phyloP scores from a whole-genome alignment of 345 rosid species.

The Psidium friedrichsthalianum region DNA sequence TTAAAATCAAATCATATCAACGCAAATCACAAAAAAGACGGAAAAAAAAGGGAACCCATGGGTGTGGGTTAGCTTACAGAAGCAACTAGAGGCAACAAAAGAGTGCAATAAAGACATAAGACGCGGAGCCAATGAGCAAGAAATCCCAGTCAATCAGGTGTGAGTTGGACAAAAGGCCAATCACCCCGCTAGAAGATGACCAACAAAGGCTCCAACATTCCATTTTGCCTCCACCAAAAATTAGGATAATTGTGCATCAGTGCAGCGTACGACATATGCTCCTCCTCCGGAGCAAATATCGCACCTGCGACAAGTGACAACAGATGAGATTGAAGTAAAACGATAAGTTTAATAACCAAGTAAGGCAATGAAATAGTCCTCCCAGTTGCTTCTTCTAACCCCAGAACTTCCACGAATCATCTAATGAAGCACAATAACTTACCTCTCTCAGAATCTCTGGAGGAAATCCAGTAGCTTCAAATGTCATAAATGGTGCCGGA shows the following conservation, averaged over 20 bases:
- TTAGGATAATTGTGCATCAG: constrained; percentile 62
- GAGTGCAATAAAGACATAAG: constrained; percentile 63
- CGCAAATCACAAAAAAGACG: neutral
- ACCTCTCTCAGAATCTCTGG: constrained; percentile 89
- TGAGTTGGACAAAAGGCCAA: constrained; percentile 68
- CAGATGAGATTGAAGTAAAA: constrained; percentile 37
- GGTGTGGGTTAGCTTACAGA: constrained; percentile 67
- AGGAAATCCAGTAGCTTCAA: constrained; percentile 87
- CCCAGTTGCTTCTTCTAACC: constrained; percentile 7
- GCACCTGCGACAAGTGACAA: constrained; percentile 90
- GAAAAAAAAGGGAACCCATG: constrained; percentile 17
- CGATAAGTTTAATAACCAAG: constrained; percentile 9
- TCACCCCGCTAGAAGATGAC: constrained; percentile 64
- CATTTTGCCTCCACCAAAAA: constrained; percentile 88
- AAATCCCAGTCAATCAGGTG: constrained; percentile 67
- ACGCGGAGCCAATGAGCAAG: constrained; percentile 57
- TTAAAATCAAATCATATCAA: neutral
- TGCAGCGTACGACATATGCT: constrained; percentile 96
- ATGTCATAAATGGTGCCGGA: constrained; percentile 88
- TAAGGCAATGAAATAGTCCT: constrained; percentile 9
- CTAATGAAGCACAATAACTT: constrained; percentile 16
- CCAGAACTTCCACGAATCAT: constrained; percentile 7
- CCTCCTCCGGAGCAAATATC: constrained; percentile 93
- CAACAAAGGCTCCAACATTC: constrained; percentile 69
- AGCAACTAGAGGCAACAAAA: constrained; percentile 76